A percentile compares a stretch with the other conserved stretches of the same genome.
Conservation (phyloP, 768 basidiomycete genomes). For the Lepiota brunneoincarnata region DNA sequence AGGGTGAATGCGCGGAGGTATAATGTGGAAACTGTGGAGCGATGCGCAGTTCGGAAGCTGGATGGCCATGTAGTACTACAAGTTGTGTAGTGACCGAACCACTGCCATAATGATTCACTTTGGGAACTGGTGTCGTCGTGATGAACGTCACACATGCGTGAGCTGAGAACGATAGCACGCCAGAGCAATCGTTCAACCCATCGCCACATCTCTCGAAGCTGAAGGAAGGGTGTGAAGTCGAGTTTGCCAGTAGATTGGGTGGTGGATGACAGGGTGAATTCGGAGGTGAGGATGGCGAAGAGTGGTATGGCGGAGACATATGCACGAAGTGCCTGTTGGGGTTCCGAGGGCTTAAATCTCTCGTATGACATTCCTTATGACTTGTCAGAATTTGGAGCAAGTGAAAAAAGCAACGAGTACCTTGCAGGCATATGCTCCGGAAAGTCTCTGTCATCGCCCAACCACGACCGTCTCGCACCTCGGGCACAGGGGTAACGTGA, state of each 20-base stretch:
- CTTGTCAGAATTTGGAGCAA: constrained; percentile 1
- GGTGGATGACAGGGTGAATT: constrained; percentile 35
- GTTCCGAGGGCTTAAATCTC: constrained; percentile 46
- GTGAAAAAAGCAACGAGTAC: constrained; percentile 32
- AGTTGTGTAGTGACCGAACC: constrained; percentile 58
- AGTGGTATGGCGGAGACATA: constrained; percentile 58
- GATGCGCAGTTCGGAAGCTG: constrained; percentile 72
- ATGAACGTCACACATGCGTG: constrained; percentile 41
- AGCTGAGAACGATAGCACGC: constrained; percentile 68
- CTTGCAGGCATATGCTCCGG: constrained; percentile 76
- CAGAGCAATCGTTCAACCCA: constrained; percentile 84
- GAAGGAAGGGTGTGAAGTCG: constrained; percentile 55
- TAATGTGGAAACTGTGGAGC: constrained; percentile 65
- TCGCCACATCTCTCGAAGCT: constrained; percentile 81
- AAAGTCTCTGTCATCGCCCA: constrained; percentile 76
- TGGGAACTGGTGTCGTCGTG: constrained; percentile 23
- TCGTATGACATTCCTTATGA: constrained; percentile 75
- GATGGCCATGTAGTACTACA: constrained; percentile 76
- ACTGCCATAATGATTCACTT: constrained; percentile 51
- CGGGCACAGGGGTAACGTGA: constrained; percentile 39
- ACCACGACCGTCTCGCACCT: constrained; percentile 64
- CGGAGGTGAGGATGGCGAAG: constrained; percentile 45
- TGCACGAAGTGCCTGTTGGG: constrained; percentile 47
- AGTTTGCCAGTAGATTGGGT: constrained; percentile 30
- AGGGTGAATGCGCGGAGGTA: constrained; percentile 73